Conservation (phyloP, 768 basidiomycete genomes). For the Russula abietina region DNA sequence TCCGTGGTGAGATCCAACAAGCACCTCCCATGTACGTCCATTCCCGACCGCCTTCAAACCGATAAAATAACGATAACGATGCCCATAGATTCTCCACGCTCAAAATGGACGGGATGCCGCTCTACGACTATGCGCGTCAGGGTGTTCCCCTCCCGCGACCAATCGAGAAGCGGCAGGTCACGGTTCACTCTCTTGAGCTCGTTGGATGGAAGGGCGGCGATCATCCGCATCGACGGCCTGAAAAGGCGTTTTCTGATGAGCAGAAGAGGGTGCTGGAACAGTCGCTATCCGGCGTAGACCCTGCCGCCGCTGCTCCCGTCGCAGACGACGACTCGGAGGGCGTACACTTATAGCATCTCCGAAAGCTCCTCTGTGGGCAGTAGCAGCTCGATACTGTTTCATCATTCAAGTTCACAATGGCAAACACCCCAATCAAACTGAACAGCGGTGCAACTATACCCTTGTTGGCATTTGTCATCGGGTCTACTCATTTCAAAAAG, state of each 20-base stretch:
- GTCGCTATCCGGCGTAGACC: conserved; percentile 50
- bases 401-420: conserved; percentile 15
- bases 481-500: conserved; percentile 32
- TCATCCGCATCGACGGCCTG: conserved; percentile 78
- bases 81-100: conserved; percentile 83
- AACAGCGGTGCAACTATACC: conserved; percentile 37
- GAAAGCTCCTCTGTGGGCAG: too few relatives aligned
- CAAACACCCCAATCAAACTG: conserved; percentile 29
- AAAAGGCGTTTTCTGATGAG: conserved; percentile 57
- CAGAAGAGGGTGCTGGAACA: conserved; percentile 65
- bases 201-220: conserved; percentile 69
- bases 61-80: not conserved
- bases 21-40: conserved; percentile 77
- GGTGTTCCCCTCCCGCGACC: conserved; percentile 89
- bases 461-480: conserved; percentile 37
- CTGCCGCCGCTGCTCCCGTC: conserved; percentile 34
- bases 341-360: conserved; percentile 27
- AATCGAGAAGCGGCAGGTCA: conserved; percentile 82
- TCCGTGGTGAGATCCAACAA: conserved; percentile 85
- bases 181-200: conserved; percentile 74
- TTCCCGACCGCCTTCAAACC: not conserved
- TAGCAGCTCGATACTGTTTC: too few relatives aligned
- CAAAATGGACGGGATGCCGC: conserved; percentile 94
- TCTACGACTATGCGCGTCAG: conserved; percentile 93
- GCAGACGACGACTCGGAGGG: conserved; percentile 9